phyloP scores from a whole-genome alignment of 2,329 filamentous ascomycete genomes.

The Ophiostoma ulmi region DNA sequence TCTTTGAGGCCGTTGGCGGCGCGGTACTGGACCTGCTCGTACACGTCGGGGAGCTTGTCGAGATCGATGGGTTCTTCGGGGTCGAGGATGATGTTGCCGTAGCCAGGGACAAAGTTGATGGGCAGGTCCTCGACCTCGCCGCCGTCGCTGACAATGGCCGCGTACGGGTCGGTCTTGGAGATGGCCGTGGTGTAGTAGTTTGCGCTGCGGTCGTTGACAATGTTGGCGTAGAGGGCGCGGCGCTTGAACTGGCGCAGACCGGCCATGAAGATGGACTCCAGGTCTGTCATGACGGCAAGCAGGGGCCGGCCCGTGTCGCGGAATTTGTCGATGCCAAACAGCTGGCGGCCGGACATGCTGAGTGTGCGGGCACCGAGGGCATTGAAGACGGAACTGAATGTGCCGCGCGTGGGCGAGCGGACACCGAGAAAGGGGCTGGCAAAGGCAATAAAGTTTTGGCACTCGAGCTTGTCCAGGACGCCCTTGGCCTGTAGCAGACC shows the following conservation, averaged over 20 bases:
- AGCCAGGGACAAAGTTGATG: constrained; percentile 68
- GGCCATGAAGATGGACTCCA: constrained; percentile 77
- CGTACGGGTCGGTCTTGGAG: constrained; percentile 70
- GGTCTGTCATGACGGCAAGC: constrained; percentile 74
- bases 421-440: constrained; percentile 79
- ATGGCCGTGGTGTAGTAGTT: constrained; percentile 80
- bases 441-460: constrained; percentile 91
- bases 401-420: constrained; percentile 60
- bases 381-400: constrained; percentile 68
- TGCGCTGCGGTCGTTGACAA: constrained; percentile 77
- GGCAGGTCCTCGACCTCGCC: constrained; percentile 58
- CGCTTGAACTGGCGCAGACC: constrained; percentile 71
- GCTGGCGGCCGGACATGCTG: constrained; percentile 76
- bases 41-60: neutral
- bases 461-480: constrained; percentile 70
- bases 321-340: constrained; percentile 84
- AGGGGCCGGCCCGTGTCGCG: constrained; percentile 76
- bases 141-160: constrained; percentile 28
- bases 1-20: constrained; percentile 11
- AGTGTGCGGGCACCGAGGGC: constrained; percentile 75
- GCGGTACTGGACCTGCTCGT: constrained; percentile 14
- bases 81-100: constrained; percentile 71
- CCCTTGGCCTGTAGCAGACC: constrained; percentile 78
- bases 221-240: constrained; percentile 76
- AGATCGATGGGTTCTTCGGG: constrained; percentile 50